Evolutionary conservation across 805 yeast species (phyloP), one percentile per base, ranked within the genome.

Genomic region (Millerozyma miso): DNA sequence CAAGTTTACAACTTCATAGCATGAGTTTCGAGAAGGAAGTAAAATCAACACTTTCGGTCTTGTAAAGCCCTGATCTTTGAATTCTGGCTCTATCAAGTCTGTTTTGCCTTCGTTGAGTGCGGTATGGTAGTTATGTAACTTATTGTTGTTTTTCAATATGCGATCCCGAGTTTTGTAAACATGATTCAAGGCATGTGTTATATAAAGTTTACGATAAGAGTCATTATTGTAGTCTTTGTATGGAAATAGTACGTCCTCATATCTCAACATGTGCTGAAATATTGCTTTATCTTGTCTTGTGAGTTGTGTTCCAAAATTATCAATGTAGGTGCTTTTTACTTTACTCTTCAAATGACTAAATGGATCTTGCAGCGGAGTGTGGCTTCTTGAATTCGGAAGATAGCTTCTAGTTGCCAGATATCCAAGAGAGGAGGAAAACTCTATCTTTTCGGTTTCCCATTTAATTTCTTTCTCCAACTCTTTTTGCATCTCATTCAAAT

Each of bases 1-100:
- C 31, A 77, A 73, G 35, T 76, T 74, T 16, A 90, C 80, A 14
- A 88, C 71, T 45, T 81, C 79, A 57, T 79, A 82, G 19, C 93
- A 88, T 7, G 83, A 67, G 51, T 88, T 77, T 55, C 97, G 76
- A 0, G 96, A 88, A 10, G 99, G 98, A 33, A 88, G 67, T 19
- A 93, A 63, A 4, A 91, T 79, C 43, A 93, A 65, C 1, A 85
- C 89, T 55, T 89, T 90, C 1, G 99, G 96, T 48, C 98, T 75
- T 0, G 97, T 90, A 60, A 88, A 93, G 20, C 99, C 98, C 62
- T 93, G 98, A 60, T 93, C 99, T 43, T 95, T 69, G 49, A 76
- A 73, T 53, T 88, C 95, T 10, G 77, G 77, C 46, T 76, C 81
- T 3, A 53, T 55, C 3, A 48, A 31, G 12, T 47, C 49, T 19